Percentiles rank a stretch among this genome's conserved stretches.
Evolutionary conservation across 306 rosid species (phyloP).

Genomic region (Sesbania bispinosa): DNA sequence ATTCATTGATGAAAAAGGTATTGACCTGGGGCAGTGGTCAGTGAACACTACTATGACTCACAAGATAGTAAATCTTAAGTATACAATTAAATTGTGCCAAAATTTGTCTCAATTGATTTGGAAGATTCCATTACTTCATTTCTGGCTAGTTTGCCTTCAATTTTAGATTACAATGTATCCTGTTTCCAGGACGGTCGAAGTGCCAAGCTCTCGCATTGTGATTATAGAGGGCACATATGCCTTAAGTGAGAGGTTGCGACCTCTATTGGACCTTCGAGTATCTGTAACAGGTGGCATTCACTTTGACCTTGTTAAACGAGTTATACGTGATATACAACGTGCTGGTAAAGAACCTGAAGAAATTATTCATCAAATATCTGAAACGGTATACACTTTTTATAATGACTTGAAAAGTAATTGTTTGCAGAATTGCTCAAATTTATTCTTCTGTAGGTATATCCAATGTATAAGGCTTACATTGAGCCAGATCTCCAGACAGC

Average conservation of each 20-base stretch:
- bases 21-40: not conserved
- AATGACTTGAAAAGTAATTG: not conserved
- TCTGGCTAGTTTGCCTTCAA: not conserved
- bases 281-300: conserved; percentile 99
- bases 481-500: conserved; percentile 99
- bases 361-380: conserved; percentile 98
- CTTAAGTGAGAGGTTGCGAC: conserved; percentile 87
- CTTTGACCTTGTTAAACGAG: conserved; percentile 97
- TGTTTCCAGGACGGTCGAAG: conserved; percentile 82
- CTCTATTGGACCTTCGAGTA: conserved; percentile 84
- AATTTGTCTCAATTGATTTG: not conserved
- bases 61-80: not conserved
- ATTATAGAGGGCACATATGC: conserved; percentile 98
- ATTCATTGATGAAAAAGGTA: not conserved
- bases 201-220: conserved; percentile 85
- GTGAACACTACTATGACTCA: not conserved
- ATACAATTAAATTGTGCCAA: not conserved
- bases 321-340: conserved; percentile 92
- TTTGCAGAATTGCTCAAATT: conserved; percentile 27
- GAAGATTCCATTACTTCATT: not conserved
- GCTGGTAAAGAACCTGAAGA: conserved; percentile 99
- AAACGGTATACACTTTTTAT: conserved; percentile 55
- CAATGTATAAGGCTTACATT: conserved; percentile 98
- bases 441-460: conserved; percentile 71
- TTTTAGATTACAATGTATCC: conserved; percentile 13